Evolutionary conservation across 495 filamentous ascomycete species (phyloP).

Genomic region (Talaromyces liani): DNA sequence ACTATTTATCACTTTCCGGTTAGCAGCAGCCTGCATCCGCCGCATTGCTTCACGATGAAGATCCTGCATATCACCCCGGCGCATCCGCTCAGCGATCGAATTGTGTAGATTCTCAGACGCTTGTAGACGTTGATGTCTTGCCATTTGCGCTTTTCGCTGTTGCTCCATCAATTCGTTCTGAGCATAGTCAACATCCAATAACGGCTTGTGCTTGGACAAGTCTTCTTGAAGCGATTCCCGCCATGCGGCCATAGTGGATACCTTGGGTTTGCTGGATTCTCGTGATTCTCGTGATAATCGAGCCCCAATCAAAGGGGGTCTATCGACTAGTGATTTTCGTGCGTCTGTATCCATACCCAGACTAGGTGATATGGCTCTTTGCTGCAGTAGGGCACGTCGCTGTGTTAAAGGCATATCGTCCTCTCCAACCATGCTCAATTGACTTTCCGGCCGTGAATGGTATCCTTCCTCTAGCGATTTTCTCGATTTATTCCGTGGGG

Average conservation of each 20-base stretch:
- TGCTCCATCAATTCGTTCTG: constrained; percentile 32
- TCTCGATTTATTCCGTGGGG: constrained; percentile 22
- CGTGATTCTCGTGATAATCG: constrained; percentile 13
- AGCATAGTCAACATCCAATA: constrained; percentile 18
- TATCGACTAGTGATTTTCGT: constrained; percentile 10
- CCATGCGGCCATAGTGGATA: constrained; percentile 68
- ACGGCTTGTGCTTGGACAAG: constrained; percentile 31
- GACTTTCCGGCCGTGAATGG: constrained; percentile 15
- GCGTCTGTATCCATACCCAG: constrained; percentile 5
- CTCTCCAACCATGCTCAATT: constrained; percentile 26
- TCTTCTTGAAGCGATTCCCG: constrained; percentile 64
- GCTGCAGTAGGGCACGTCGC: constrained; percentile 48
- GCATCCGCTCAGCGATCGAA: constrained; percentile 67
- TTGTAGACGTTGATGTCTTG: constrained; percentile 39
- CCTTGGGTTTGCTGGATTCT: constrained; percentile 20
- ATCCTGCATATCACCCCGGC: constrained; percentile 65
- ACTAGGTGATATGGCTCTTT: constrained; percentile 4
- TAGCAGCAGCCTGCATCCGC: constrained; percentile 71
- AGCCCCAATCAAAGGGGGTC: constrained; percentile 13
- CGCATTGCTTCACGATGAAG: constrained; percentile 76
- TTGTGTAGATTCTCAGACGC: constrained; percentile 34
- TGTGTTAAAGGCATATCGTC: constrained; percentile 73
- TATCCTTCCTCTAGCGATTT: constrained; percentile 17
- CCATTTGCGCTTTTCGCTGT: constrained; percentile 32
- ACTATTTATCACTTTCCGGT: constrained; percentile 15